Evolutionary conservation across 495 filamentous ascomycete species (phyloP), one percentile per base, ranked within the genome.

Genomic region (Penicillium daleae): DNA sequence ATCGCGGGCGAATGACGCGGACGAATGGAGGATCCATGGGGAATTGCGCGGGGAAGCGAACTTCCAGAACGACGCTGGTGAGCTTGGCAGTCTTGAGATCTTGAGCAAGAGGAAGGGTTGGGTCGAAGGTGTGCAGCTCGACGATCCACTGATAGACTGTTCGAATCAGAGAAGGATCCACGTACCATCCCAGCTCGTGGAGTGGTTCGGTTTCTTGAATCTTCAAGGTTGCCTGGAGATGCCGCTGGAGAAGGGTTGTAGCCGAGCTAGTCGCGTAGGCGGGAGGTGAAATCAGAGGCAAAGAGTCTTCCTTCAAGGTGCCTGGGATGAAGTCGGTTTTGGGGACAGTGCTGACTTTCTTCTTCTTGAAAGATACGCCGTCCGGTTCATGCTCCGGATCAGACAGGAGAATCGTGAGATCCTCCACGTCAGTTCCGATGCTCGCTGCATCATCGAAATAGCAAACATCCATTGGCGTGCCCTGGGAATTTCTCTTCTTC

Each of bases 61-160:
- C 75, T 71, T 97, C 93, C 12, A 96, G 72, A 0, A 96, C 86
- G 27, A 97, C 78, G 69, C 88, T 91, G 9, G 82, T 83, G 26
- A 91, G 51, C 0, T 79, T 77, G 19, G 74, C 78, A 0, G 65
- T 55, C 68, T 88, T 88, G 83, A 97, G 89, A 71, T 97, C 93
- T 35, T 82, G 66, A 0, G 90, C 89, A 3, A 97, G 79, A 0
- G 90, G 92, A 1, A 94, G 78, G 2, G 70, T 60, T 0, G 78
- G 66, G 13, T 92, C 88, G 67, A 97, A 97, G 52, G 87, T 90
- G 72, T 97, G 93, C 0, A 97, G 75, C 71, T 97, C 90, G 3
- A 97, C 87, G 64, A 97, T 93, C 92, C 93, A 97, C 72, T 97
- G 93, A 70, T 93, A 97, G 40, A 94, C 78, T 69, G 93, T 97